Conservation (phyloP, 2,329 filamentous ascomycete species). For the Scedosporium apiospermum region DNA sequence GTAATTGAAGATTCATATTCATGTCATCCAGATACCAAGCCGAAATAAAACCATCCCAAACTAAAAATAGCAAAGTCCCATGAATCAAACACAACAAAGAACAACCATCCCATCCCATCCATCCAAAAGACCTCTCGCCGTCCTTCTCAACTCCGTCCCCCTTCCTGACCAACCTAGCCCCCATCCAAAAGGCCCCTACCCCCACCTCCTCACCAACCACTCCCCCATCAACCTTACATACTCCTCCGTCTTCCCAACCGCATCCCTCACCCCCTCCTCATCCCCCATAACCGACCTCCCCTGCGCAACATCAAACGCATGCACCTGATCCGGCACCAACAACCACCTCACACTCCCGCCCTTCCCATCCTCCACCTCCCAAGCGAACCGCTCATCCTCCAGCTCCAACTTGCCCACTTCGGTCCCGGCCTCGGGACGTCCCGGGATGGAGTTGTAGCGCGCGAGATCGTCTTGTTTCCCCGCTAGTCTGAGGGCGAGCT, state of each 20-base stretch:
- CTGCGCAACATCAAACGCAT: slow-evolving; percentile 26
- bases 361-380: slow-evolving; percentile 17
- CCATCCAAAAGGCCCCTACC: slow-evolving; percentile 11
- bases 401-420: slow-evolving; percentile 13
- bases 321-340: slow-evolving; percentile 30
- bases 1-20: too few species aligned
- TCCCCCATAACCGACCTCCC: slow-evolving; percentile 14
- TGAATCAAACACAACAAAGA: too few species aligned
- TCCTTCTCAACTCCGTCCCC: neutral
- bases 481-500: slow-evolving; percentile 12
- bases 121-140: too few species aligned
- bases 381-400: slow-evolving; percentile 24
- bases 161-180: neutral
- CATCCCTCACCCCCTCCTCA: slow-evolving; percentile 19
- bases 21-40: too few species aligned
- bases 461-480: slow-evolving; percentile 8
- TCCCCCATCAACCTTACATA: slow-evolving; percentile 19
- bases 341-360: slow-evolving; percentile 25
- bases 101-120: too few species aligned
- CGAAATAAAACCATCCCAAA: too few species aligned
- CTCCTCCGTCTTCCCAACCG: slow-evolving; percentile 18
- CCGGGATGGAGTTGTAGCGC: slow-evolving; percentile 1
- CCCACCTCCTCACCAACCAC: slow-evolving; percentile 21
- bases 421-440: slow-evolving; percentile 9
- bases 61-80: neutral